phyloP scores from a whole-genome alignment of 495 filamentous ascomycete species.

The Cudoniella acicularis region DNA sequence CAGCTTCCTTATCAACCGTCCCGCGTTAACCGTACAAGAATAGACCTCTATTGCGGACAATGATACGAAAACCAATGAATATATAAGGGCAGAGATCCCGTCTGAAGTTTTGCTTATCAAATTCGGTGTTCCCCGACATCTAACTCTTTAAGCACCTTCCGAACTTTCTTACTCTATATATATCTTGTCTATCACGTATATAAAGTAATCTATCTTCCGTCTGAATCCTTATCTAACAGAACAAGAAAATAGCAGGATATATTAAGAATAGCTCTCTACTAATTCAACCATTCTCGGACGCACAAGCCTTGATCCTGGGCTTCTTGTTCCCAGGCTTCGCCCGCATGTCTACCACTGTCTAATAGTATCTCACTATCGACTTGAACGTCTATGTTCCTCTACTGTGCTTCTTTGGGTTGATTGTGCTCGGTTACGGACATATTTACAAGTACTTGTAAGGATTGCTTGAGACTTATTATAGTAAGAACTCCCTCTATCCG shows the following conservation, averaged over 20 bases:
- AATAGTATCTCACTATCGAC: conserved; percentile 57
- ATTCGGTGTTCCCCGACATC: not conserved
- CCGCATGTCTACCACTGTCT: conserved; percentile 15
- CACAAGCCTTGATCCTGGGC: not conserved
- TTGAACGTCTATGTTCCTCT: conserved; percentile 61
- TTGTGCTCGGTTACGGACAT: conserved; percentile 12
- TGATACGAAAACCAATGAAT: conserved; percentile 4
- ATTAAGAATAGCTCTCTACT: not conserved
- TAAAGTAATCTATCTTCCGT: not conserved
- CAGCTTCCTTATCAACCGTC: conserved; percentile 12
- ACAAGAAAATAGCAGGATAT: not conserved
- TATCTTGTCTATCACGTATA: not conserved
- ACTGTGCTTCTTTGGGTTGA: conserved; percentile 14
- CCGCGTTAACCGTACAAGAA: conserved; percentile 7
- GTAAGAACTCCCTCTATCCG: conserved; percentile 3
- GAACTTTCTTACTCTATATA: not conserved
- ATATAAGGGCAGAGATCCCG: conserved; percentile 10
- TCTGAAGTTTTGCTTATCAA: conserved; percentile 1
- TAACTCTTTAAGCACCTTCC: not conserved
- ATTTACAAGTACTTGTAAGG: conserved; percentile 13
- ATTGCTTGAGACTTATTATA: conserved; percentile 17
- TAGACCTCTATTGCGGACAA: conserved; percentile 8
- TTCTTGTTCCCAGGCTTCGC: not conserved
- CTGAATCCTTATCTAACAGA: not conserved
- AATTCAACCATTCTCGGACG: not conserved